Conservation (phyloP, 306 rosid genomes). For the Trifolium fragiferum region DNA sequence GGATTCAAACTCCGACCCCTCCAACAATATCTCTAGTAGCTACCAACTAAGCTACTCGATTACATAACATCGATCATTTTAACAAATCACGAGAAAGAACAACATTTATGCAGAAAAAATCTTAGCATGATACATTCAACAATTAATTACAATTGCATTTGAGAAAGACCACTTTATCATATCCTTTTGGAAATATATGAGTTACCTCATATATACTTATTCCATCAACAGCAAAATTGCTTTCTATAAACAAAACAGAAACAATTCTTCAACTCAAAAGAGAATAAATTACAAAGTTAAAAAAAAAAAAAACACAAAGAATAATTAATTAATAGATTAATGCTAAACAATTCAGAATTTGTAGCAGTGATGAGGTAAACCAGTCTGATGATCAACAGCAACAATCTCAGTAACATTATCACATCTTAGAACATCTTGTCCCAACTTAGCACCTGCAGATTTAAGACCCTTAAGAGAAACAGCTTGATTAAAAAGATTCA, state of each 20-base stretch:
- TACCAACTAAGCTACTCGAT: too few relatives aligned
- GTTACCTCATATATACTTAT: conserved; percentile 38
- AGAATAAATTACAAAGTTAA: not conserved
- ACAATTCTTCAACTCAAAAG: conserved; percentile 23
- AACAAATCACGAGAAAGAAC: too few relatives aligned
- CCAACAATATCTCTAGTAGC: too few relatives aligned
- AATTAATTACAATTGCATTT: conserved; percentile 29
- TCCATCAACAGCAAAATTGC: conserved; percentile 40
- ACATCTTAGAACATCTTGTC: conserved; percentile 86
- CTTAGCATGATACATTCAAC: not conserved
- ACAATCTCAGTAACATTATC: conserved; percentile 78
- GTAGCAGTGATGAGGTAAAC: conserved; percentile 73
- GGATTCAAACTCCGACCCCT: too few relatives aligned
- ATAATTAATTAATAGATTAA: conserved; percentile 38
- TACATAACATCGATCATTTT: too few relatives aligned
- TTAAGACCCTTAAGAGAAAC: conserved; percentile 86
- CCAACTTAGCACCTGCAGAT: conserved; percentile 89
- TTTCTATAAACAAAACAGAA: conserved; percentile 30
- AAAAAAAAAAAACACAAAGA: conserved; percentile 21
- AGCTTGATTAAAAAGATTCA: conserved; percentile 86
- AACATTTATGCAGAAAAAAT: not conserved
- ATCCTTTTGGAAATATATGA: conserved; percentile 15
- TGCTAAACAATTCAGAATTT: conserved; percentile 54
- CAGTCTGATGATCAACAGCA: conserved; percentile 71
- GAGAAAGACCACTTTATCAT: not conserved